A percentile compares a stretch with the other conserved stretches of the same genome.
phyloP scores from a whole-genome alignment of 2,329 filamentous ascomycete species.

The Curvularia sp. region DNA sequence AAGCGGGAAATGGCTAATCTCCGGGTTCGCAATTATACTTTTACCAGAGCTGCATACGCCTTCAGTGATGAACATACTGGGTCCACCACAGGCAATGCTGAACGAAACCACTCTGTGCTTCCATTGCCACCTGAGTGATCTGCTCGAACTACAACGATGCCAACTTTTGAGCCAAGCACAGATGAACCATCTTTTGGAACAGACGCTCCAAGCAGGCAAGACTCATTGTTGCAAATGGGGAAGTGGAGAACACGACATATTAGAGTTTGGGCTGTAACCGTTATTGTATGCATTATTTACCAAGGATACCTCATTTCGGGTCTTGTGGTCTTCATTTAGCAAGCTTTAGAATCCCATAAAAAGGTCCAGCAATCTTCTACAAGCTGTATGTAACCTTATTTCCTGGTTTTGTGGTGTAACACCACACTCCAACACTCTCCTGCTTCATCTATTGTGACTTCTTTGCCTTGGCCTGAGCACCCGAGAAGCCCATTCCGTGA shows the following conservation, averaged over 20 bases:
- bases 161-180: conserved; percentile 16
- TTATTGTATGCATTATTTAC: neutral
- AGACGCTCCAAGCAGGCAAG: conserved; percentile 10
- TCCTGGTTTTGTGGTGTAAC: neutral
- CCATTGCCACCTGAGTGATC: conserved; percentile 24
- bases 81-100: neutral
- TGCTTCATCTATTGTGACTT: conserved; percentile 26
- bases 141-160: conserved; percentile 24
- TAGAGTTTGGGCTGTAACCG: conserved; percentile 12
- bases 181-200: conserved; percentile 15
- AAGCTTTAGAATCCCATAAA: neutral
- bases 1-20: conserved; percentile 17
- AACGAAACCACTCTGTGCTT: conserved; percentile 15
- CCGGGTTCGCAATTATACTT: conserved; percentile 18
- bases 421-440: neutral
- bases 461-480: conserved; percentile 35
- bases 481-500: conserved; percentile 54
- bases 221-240: conserved; percentile 11
- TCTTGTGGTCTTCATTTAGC: neutral
- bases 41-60: conserved; percentile 13
- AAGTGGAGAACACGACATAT: neutral
- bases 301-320: neutral
- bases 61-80: neutral
- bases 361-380: neutral
- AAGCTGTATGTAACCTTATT: neutral